Conservation (phyloP, 2,329 filamentous ascomycete species). For the Harringtonia lauricola region DNA sequence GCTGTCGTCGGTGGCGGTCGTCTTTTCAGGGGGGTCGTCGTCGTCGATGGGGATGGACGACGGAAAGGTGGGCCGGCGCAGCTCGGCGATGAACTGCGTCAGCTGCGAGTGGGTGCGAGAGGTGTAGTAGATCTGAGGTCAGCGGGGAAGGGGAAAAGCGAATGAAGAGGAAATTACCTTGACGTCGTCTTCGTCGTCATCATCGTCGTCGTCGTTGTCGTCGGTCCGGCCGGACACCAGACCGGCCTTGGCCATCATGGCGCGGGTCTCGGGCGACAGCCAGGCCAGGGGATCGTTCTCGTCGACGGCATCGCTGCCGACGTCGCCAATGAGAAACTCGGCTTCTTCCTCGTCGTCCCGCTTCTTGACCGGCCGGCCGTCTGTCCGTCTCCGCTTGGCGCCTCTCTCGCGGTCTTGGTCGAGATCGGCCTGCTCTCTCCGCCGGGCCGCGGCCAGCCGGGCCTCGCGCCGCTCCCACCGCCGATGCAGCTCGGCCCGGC, state of each 20-base stretch:
- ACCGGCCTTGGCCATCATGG: slow-evolving; percentile 57
- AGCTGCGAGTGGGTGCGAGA: slow-evolving; percentile 89
- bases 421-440: not conserved
- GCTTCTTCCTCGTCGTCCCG: slow-evolving; percentile 40
- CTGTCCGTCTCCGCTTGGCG: slow-evolving; percentile 34
- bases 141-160: not conserved
- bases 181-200: slow-evolving; percentile 47
- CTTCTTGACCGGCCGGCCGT: slow-evolving; percentile 14
- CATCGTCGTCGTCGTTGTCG: slow-evolving; percentile 29
- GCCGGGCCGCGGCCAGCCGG: slow-evolving; percentile 36
- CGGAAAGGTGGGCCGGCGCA: slow-evolving; percentile 68
- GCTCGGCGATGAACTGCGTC: slow-evolving; percentile 75
- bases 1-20: not conserved
- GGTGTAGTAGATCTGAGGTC: slow-evolving; percentile 67
- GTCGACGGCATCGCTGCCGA: slow-evolving; percentile 13
- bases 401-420: slow-evolving; percentile 35
- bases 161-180: slow-evolving; percentile 39
- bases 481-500: slow-evolving; percentile 52
- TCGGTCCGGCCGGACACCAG: slow-evolving; percentile 27
- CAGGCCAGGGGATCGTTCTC: slow-evolving; percentile 34
- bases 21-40: too few relatives aligned
- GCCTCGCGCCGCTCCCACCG: slow-evolving; percentile 63
- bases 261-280: slow-evolving; percentile 64
- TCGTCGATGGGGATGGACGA: slow-evolving; percentile 48
- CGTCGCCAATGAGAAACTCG: slow-evolving; percentile 59